Conservation (phyloP, 2,329 filamentous ascomycete species). For the Penicillium sp. region DNA sequence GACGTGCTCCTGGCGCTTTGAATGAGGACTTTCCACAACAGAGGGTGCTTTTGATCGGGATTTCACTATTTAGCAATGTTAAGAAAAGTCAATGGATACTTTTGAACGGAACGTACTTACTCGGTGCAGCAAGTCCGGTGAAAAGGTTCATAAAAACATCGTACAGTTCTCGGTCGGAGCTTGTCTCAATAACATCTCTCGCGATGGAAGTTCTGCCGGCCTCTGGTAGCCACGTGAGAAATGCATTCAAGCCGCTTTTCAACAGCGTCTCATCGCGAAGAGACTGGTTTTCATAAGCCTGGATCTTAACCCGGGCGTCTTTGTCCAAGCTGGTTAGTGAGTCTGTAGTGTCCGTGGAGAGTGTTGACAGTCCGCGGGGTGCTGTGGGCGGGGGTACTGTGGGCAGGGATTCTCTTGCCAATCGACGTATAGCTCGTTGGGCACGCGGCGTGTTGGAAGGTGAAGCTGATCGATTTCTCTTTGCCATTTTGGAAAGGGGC, state of each 20-base stretch:
- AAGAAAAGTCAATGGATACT: neutral
- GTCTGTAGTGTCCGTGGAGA: neutral
- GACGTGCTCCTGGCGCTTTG: neutral
- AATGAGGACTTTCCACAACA: neutral
- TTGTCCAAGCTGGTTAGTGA: neutral
- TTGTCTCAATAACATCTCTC: neutral
- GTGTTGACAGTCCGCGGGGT: neutral
- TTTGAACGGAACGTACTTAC: neutral
- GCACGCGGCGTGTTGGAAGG: neutral
- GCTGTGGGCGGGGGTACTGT: neutral
- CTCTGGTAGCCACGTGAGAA: slow-evolving; percentile 1
- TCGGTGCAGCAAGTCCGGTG: neutral
- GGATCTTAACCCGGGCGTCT: neutral
- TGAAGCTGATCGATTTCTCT: no score
- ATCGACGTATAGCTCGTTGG: neutral
- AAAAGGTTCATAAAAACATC: neutral
- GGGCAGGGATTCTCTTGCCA: neutral
- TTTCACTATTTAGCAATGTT: neutral
- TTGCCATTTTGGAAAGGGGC: no score
- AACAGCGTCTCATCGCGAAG: neutral
- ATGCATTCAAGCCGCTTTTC: neutral
- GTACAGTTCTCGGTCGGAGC: neutral
- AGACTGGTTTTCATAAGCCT: neutral
- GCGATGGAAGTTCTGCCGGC: neutral
- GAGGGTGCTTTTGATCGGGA: neutral